A percentile compares a stretch with the other conserved stretches of the same genome.
Conservation (phyloP, 306 rosid species). For the Medicago lupulina region DNA sequence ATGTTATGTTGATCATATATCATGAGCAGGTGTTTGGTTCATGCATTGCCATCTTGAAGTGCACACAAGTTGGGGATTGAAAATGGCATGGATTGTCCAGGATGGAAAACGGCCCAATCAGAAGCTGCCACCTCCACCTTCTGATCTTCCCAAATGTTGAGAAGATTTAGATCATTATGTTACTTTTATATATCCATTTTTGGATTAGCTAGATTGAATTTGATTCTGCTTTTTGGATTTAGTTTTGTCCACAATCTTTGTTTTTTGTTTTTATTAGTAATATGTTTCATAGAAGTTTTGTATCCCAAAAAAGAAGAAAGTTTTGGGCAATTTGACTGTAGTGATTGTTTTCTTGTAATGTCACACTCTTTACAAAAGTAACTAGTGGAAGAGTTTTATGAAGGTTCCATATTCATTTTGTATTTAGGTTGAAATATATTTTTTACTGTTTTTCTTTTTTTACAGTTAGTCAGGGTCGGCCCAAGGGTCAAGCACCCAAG, state of each 20-base stretch:
- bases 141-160: conserved; percentile 81
- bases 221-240: conserved; percentile 16
- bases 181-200: conserved; percentile 28
- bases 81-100: conserved; percentile 81
- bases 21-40: conserved; percentile 73
- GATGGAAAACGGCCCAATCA: conserved; percentile 68
- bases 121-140: conserved; percentile 82
- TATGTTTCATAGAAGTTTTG: conserved; percentile 9
- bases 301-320: not conserved
- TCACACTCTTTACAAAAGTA: conserved; percentile 8
- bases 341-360: not conserved
- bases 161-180: not conserved
- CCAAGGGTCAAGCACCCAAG: too few species aligned
- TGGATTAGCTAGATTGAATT: conserved; percentile 26
- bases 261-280: not conserved
- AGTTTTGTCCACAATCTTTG: conserved; percentile 22
- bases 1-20: not conserved
- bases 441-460: too few species aligned
- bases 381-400: conserved; percentile 20
- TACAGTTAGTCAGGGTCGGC: too few species aligned
- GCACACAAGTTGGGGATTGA: conserved; percentile 85
- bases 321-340: conserved; percentile 25
- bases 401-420: not conserved
- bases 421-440: not conserved
- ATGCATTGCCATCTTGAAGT: conserved; percentile 88